Evolutionary conservation across 23 red algal species (phyloP), one percentile per base, ranked within the genome.

Genomic region (Gracilaria vermiculophylla): DNA sequence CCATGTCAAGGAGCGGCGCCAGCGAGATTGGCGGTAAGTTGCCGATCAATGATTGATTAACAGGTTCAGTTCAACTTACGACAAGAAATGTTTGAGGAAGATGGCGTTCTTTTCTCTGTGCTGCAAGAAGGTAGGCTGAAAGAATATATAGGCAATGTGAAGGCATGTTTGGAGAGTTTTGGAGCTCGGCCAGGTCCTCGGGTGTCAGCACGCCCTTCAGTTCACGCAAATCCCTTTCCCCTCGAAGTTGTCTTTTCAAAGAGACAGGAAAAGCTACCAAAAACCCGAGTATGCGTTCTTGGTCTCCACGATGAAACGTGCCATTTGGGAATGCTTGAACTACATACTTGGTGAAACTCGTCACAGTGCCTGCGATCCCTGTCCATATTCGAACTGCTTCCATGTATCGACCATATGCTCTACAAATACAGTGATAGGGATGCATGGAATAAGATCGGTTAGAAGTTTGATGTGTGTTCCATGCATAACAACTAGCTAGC

Each of bases 1-100:
- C 55, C 55, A 7, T 29, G 3, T 29, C 21, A 31, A 29, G 55
- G 55, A 31, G 55, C 1, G 12, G 12, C 12, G 65, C 39, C 43
- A 6, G 35, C 23, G 32, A 73, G 25, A 42, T 2, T 73, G 19
- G 47, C 4, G 67, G 40, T 5, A 47, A 47, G 43, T 47, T 12
- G 43, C 43, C 15, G 10, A 4, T 8, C 23, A 29, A 16, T 34
- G 1, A 16, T 5, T 31, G 35, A 17, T 3, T 17, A 23, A 32
- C 17, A 75, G 11, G 4, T 13, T 35, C 41, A 16, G 16, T 61
- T 5, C 56, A 70, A 85, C 81, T 47, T 85, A 85, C 81, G 31
- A 88, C 84, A 62, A 88, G 27, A 36, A 88, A 88, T 19, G 84
- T 29, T 33, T 88, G 84, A 27, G 84, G 84, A 50, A 88, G 58